Evolutionary conservation across 1,284 basidiomycete species (phyloP).

Genomic region (Ustilago vetiveriae): DNA sequence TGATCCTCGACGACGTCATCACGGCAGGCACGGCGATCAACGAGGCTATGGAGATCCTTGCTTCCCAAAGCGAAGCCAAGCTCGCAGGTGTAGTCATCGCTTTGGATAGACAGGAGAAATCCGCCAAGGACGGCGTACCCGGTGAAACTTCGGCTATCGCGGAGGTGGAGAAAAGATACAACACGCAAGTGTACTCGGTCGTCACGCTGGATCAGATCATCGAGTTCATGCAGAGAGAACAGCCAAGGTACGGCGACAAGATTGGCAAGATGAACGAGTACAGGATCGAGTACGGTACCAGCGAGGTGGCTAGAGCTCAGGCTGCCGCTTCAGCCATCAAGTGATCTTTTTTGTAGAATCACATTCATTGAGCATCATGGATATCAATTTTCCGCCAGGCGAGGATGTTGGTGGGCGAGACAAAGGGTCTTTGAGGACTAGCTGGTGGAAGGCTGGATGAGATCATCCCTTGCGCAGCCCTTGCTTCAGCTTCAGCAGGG

Average conservation of each 20-base stretch:
- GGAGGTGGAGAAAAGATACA: constrained; percentile 82
- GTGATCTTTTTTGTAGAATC: too few relatives aligned
- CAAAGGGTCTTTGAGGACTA: too few relatives aligned
- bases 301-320: constrained; percentile 35
- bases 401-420: too few relatives aligned
- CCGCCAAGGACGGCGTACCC: constrained; percentile 70
- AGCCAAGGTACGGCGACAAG: constrained; percentile 71
- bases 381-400: too few relatives aligned
- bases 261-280: constrained; percentile 82
- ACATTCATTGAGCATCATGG: too few relatives aligned
- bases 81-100: constrained; percentile 90
- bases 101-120: constrained; percentile 89
- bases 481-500: too few relatives aligned
- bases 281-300: constrained; percentile 78
- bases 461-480: too few relatives aligned
- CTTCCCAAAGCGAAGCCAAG: constrained; percentile 44
- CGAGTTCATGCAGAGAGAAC: constrained; percentile 79
- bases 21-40: constrained; percentile 76
- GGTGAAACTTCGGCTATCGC: constrained; percentile 67
- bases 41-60: constrained; percentile 62
- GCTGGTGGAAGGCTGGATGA: too few relatives aligned
- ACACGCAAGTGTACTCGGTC: constrained; percentile 78
- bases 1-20: constrained; percentile 93
- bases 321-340: constrained; percentile 2
- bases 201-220: constrained; percentile 85